These are phyloP conservation scores for Trichophyton benhamiae DNA, from an alignment of 2,329 filamentous ascomycete species.

Conservation along the genomic window DNA sequence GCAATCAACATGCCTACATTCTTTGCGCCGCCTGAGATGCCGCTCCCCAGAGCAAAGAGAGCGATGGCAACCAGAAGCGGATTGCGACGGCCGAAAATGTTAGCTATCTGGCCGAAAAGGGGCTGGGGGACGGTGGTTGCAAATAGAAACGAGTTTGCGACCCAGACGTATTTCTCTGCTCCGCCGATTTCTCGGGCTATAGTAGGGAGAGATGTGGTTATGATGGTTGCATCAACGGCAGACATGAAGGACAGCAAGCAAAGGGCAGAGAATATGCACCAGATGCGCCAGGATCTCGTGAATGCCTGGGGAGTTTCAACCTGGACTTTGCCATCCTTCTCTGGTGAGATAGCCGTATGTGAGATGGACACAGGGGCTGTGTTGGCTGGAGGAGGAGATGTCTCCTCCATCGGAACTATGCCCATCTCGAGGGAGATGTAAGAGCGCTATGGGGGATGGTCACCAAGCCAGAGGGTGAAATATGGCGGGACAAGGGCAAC, in stretches of 20 bases:
- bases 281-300: neutral
- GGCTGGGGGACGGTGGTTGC: slow-evolving; percentile 31
- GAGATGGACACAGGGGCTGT: neutral
- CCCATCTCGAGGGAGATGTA: neutral
- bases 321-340: neutral
- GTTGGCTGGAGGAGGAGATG: neutral
- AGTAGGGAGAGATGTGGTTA: slow-evolving; percentile 29
- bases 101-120: slow-evolving; percentile 38
- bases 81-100: slow-evolving; percentile 40
- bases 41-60: slow-evolving; percentile 41
- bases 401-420: neutral
- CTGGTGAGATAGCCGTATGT: neutral
- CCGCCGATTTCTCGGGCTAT: slow-evolving; percentile 23
- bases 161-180: slow-evolving; percentile 24
- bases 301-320: neutral
- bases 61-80: slow-evolving; percentile 29
- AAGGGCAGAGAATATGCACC: slow-evolving; percentile 4
- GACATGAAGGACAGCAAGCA: slow-evolving; percentile 16
- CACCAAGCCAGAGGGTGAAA: too few relatives aligned
- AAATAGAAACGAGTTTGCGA: slow-evolving; percentile 23
- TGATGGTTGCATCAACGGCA: slow-evolving; percentile 28
- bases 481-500: too few relatives aligned
- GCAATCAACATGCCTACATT: slow-evolving; percentile 34
- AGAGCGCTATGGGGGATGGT: too few relatives aligned
- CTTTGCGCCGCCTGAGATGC: slow-evolving; percentile 38